Conservation (phyloP, 2,329 filamentous ascomycete species). For the Geosmithia putterillii region DNA sequence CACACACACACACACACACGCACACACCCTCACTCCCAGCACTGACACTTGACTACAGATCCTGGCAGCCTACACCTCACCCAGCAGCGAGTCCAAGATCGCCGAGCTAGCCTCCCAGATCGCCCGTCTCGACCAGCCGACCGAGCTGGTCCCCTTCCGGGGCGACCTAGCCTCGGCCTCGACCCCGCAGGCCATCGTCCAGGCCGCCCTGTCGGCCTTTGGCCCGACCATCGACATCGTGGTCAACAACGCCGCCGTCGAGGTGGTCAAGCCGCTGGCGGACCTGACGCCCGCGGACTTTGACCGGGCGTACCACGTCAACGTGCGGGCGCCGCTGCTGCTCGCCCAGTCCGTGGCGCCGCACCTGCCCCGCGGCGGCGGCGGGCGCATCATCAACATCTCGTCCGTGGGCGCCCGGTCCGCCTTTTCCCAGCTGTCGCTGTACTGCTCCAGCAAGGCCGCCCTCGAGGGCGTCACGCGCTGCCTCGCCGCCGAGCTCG, state of each 20-base stretch:
- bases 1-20: not conserved
- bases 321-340: conserved; percentile 40
- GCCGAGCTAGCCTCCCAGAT: conserved; percentile 7
- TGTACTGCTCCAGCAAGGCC: conserved; percentile 46
- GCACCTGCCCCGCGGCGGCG: conserved; percentile 21
- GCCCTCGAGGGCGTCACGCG: conserved; percentile 49
- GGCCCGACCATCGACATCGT: conserved; percentile 16
- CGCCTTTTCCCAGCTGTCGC: conserved; percentile 28
- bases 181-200: conserved; percentile 18
- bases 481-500: conserved; percentile 46
- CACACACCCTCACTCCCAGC: no score
- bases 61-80: conserved; percentile 8
- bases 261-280: conserved; percentile 19
- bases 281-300: conserved; percentile 37
- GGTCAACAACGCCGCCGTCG: conserved; percentile 25
- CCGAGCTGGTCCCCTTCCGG: conserved; percentile 6
- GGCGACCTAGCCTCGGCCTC: conserved; percentile 9
- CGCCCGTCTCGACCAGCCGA: conserved; percentile 1
- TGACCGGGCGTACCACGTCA: conserved; percentile 40
- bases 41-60: conserved; percentile 5
- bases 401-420: conserved; percentile 37
- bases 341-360: conserved; percentile 40
- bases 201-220: conserved; percentile 9
- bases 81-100: conserved; percentile 4
- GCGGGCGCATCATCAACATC: conserved; percentile 44